Evolutionary conservation across 352 stramenopile species (phyloP).

Genomic region (Phytophthora hybrid): DNA sequence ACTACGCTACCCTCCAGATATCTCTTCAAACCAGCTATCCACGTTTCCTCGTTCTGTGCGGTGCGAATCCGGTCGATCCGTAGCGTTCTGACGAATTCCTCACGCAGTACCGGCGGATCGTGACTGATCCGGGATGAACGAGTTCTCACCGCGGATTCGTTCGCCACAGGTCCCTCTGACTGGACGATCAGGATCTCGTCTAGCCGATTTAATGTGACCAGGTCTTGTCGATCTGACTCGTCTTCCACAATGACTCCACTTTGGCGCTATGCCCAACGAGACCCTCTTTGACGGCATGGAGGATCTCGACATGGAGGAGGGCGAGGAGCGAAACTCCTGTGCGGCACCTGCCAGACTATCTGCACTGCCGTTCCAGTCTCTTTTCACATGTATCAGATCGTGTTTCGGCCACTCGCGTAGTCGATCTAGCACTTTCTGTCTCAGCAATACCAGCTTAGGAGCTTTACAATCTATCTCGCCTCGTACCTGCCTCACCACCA

Average conservation of each 20-base stretch:
- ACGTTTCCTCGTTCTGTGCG: constrained; percentile 7
- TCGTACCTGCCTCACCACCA: constrained; percentile 7
- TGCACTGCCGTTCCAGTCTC: constrained; percentile 9
- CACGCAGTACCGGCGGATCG: neutral
- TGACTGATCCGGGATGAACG: neutral
- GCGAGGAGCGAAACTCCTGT: no score
- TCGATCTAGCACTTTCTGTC: neutral
- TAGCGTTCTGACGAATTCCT: neutral
- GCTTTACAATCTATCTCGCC: constrained; percentile 21
- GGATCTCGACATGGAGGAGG: no score
- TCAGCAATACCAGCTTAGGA: neutral
- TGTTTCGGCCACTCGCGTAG: neutral
- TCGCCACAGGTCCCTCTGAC: neutral
- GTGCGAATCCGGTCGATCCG: neutral
- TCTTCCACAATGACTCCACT: neutral
- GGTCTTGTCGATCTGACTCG: neutral
- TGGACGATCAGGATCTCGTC: neutral
- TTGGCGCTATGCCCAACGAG: no score
- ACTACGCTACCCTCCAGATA: constrained; percentile 4
- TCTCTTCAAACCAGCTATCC: neutral
- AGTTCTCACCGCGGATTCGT: neutral
- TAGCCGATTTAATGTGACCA: constrained; percentile 7
- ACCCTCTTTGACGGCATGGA: no score
- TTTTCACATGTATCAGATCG: constrained; percentile 10
- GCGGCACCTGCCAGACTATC: neutral